phyloP scores from a whole-genome alignment of 768 basidiomycete genomes.

The Tylopilus cervinicoccineus region DNA sequence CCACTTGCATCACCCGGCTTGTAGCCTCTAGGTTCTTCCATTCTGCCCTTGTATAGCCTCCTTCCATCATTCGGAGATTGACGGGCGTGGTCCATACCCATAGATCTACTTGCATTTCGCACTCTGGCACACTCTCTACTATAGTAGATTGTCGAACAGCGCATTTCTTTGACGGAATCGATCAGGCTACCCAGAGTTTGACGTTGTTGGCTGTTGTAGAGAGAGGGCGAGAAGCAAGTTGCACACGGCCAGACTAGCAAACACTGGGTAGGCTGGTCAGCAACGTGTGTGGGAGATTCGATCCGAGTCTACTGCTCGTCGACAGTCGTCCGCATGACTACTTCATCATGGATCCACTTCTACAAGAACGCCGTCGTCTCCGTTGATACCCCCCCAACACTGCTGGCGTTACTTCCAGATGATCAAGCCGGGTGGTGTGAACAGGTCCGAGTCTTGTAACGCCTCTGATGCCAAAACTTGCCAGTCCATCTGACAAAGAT shows the following conservation, averaged over 20 bases:
- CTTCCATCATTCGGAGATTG: background rate
- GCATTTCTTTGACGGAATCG: background rate
- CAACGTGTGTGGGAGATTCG: too few species aligned
- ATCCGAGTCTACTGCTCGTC: too few species aligned
- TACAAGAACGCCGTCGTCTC: conserved; percentile 29
- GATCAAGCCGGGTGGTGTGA: conserved; percentile 35
- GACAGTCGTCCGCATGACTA: background rate
- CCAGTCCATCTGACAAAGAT: background rate
- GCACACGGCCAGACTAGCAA: too few species aligned
- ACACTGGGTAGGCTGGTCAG: too few species aligned
- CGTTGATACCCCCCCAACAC: conserved; percentile 26
- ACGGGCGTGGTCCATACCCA: background rate
- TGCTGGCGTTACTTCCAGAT: conserved; percentile 30
- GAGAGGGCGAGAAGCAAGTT: too few species aligned
- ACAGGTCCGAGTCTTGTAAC: conserved; percentile 34
- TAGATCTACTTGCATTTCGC: background rate
- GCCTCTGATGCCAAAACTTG: background rate
- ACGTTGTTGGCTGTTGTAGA: too few species aligned
- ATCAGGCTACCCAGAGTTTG: too few species aligned
- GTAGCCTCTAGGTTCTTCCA: conserved; percentile 4
- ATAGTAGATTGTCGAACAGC: conserved; percentile 7
- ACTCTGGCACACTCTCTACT: conserved; percentile 1
- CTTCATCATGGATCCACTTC: conserved; percentile 12
- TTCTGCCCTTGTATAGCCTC: conserved; percentile 3
- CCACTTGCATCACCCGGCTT: conserved; percentile 13